These are phyloP conservation scores for Suhomyces bokatorum DNA, from an alignment of 1,139 yeast genomes.

Conservation along the genomic window DNA sequence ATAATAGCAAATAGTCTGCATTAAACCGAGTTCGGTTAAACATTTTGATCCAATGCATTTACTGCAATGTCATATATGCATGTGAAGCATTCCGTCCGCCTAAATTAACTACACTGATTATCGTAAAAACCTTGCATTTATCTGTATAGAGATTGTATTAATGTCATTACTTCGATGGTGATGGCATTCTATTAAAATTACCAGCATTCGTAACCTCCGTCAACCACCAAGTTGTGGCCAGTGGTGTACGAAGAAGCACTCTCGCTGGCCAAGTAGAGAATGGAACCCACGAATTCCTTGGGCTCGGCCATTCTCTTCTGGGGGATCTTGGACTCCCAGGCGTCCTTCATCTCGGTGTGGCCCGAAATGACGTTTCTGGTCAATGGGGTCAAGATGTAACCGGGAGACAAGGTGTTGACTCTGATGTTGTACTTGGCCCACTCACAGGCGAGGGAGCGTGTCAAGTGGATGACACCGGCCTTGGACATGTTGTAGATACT, in stretches of 20 bases:
- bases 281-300: slow-evolving; percentile 49
- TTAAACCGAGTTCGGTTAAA: no score
- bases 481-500: slow-evolving; percentile 53
- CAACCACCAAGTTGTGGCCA: slow-evolving; percentile 52
- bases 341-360: slow-evolving; percentile 47
- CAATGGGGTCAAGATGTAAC: slow-evolving; percentile 51
- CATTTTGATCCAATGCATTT: no score
- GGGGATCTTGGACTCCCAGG: slow-evolving; percentile 51
- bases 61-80: no score
- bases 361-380: slow-evolving; percentile 49
- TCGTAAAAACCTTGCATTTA: neutral
- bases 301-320: slow-evolving; percentile 55
- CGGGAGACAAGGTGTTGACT: slow-evolving; percentile 50
- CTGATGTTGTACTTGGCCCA: slow-evolving; percentile 54
- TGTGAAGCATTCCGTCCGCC: no score
- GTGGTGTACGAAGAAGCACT: slow-evolving; percentile 49
- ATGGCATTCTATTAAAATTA: slow-evolving; percentile 6
- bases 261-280: slow-evolving; percentile 46
- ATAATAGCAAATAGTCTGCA: no score
- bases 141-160: neutral
- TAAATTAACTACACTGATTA: no score
- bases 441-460: slow-evolving; percentile 50
- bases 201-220: slow-evolving; percentile 43
- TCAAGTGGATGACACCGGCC: slow-evolving; percentile 53
- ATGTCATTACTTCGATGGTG: neutral